These are phyloP conservation scores for Ichthyophonus hoferi DNA, from an alignment of 208 protist genomes.

Conservation along the genomic window DNA sequence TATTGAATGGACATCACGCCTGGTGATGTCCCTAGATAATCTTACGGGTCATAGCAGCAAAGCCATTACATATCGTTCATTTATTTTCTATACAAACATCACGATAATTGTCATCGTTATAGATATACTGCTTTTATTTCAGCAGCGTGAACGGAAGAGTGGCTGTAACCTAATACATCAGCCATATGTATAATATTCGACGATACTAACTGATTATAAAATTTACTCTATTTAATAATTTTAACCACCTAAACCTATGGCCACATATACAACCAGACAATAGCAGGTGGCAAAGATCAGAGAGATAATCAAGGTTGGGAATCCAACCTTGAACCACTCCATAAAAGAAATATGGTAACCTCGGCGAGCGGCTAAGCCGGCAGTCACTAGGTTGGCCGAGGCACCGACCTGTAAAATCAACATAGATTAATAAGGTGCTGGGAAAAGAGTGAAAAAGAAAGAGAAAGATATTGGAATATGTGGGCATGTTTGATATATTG, in stretches of 20 bases:
- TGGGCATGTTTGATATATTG: neutral
- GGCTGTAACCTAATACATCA: neutral
- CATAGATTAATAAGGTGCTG: too few species aligned
- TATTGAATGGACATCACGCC: too few species aligned
- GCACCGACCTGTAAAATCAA: too few species aligned
- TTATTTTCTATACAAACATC: too few species aligned
- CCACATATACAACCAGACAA: neutral
- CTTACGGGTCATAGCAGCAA: too few species aligned
- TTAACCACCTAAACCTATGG: too few species aligned
- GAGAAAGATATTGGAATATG: neutral
- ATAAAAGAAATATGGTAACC: neutral
- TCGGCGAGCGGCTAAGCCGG: neutral
- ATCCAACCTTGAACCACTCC: conserved; percentile 12
- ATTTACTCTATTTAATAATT: too few species aligned
- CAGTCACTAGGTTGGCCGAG: conserved; percentile 17
- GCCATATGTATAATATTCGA: neutral
- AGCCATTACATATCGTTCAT: too few species aligned
- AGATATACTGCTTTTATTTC: too few species aligned
- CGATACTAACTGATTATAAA: too few species aligned
- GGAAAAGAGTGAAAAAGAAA: neutral
- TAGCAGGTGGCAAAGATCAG: conserved; percentile 4
- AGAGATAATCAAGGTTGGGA: conserved; percentile 12
- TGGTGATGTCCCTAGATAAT: too few species aligned
- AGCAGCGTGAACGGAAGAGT: neutral
- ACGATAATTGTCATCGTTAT: too few species aligned